Conservation (phyloP, 192 early-diverging fungal genomes). For the Mortierella antarctica region DNA sequence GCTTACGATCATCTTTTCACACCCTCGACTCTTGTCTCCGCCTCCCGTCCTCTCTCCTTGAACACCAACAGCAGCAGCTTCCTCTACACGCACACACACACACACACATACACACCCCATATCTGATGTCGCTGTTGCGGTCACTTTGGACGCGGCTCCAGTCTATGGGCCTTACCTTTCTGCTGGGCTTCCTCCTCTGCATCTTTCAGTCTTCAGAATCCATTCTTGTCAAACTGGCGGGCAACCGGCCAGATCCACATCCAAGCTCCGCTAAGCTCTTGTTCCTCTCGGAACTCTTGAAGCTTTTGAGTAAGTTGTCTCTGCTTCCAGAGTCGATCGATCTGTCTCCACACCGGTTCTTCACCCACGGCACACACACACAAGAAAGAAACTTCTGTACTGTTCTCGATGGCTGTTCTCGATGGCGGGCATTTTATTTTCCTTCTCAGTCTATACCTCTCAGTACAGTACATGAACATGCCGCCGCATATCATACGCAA, state of each 20-base stretch:
- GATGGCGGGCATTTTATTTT: not conserved
- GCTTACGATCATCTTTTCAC: not conserved
- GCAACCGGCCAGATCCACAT: conserved; percentile 49
- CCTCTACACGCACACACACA: not conserved
- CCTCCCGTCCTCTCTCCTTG: not conserved
- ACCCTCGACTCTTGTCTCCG: not conserved
- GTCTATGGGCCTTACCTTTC: conserved; percentile 44
- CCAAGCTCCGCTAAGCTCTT: conserved; percentile 51
- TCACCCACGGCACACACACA: too few relatives aligned
- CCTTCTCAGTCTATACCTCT: not conserved
- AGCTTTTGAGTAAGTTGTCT: conserved; percentile 41
- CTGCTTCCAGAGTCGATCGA: not conserved
- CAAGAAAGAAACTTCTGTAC: too few relatives aligned
- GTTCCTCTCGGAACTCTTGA: conserved; percentile 49
- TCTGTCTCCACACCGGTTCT: too few relatives aligned
- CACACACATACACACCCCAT: not conserved
- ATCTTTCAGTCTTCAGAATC: conserved; percentile 56
- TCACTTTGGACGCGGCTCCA: conserved; percentile 9
- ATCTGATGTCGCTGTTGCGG: conserved; percentile 13
- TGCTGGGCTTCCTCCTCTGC: conserved; percentile 51
- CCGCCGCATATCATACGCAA: too few relatives aligned
- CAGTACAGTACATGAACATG: too few relatives aligned
- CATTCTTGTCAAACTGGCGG: conserved; percentile 49
- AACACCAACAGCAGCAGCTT: too few relatives aligned
- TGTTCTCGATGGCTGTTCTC: not conserved